Evolutionary conservation across 1,284 basidiomycete genomes (phyloP), one percentile per base, ranked within the genome.

Genomic region (Naganishia cerealis): DNA sequence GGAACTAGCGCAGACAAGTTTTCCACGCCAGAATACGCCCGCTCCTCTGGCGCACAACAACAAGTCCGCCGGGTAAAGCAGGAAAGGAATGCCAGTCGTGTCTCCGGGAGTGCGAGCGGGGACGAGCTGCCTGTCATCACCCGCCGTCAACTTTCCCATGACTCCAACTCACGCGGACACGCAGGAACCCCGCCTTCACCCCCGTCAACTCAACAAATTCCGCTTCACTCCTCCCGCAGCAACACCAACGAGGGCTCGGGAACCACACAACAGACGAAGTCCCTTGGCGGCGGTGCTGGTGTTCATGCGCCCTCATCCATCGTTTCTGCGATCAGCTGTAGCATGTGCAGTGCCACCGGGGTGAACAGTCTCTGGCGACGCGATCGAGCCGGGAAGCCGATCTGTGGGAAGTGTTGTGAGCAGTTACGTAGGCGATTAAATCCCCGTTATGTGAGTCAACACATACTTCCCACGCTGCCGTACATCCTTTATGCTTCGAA

Each of bases 381-480:
- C 10, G 63, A 66, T 48, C 63, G 63, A 13, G 55, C 55, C 3
- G 63, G 54, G 42, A 66, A 66, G n/a, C 63, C 63, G 21, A 56
- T 66, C 8, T 66, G 63, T 21, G 63, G 63, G 9, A 56, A 56
- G 36, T 66, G 63, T 36, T 66, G 63, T 18, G 55, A 56, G 42
- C 40, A 43, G 26, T 46, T 66, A 33, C 39, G 63, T 6, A 43
- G 54, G 46, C 43, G 63, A 12, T 54, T 66, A 54, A 66, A 66
- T 57, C 54, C 63, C 33, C 63, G 63, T 46, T 66, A 56, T 29
- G 63, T 57, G 21, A 66, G 63, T 66, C n/a, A n/a, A n/a, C n/a
- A n/a, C n/a, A n/a, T n/a, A n/a, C n/a, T n/a, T n/a, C n/a, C n/a
- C n/a, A n/a, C n/a, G n/a, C n/a, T 48, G 46, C 29, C 29, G 29